phyloP scores from a whole-genome alignment of 805 yeast genomes.

The Pichia exigua region DNA sequence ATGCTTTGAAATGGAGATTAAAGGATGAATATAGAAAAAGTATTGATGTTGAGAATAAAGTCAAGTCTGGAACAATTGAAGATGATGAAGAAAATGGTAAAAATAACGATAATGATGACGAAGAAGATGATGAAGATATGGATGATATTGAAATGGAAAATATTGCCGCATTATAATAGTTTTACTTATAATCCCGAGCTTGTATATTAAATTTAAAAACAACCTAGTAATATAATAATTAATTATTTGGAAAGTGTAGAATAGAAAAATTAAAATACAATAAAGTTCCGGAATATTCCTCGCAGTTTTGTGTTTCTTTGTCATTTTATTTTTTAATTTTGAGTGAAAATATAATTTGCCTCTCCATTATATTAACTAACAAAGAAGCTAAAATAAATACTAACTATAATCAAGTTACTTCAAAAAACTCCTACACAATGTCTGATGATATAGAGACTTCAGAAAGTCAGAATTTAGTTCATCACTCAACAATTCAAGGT shows the following conservation, averaged over 20 bases:
- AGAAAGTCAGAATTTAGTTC: not conserved
- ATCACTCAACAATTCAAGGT: not conserved
- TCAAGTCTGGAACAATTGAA: constrained; percentile 43
- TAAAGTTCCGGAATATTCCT: not conserved
- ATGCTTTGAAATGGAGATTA: constrained; percentile 83
- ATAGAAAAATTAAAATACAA: too few species aligned
- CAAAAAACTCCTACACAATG: constrained; percentile 32
- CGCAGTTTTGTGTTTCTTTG: too few species aligned
- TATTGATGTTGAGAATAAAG: constrained; percentile 69
- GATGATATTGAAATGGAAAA: constrained; percentile 75
- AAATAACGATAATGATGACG: constrained; percentile 28
- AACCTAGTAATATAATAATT: not conserved
- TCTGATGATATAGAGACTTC: not conserved
- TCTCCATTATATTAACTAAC: not conserved
- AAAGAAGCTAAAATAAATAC: not conserved
- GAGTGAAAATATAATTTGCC: not conserved
- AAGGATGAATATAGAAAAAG: constrained; percentile 84
- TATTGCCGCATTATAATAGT: constrained; percentile 34
- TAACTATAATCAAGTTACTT: too few species aligned
- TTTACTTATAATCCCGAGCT: not conserved
- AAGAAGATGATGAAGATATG: constrained; percentile 54
- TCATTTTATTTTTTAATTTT: not conserved
- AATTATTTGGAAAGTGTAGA: too few species aligned
- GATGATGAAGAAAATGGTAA: constrained; percentile 32
- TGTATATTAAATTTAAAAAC: not conserved